Conservation (phyloP, 2,329 filamentous ascomycete genomes). For the Diaporthe sp. region DNA sequence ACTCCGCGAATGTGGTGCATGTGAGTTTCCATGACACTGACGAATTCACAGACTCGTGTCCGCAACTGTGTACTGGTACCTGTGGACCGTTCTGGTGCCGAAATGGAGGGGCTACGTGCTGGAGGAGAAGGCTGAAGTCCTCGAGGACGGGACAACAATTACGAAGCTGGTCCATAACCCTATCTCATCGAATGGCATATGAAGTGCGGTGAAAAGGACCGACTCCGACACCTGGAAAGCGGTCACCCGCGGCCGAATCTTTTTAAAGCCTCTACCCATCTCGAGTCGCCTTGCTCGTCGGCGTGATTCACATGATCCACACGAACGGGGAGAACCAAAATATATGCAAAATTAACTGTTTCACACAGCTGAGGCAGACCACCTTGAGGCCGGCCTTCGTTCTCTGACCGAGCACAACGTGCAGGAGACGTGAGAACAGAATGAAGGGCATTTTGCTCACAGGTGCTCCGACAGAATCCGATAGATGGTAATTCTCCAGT, state of each 20-base stretch:
- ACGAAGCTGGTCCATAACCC: neutral
- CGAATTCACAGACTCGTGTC: neutral
- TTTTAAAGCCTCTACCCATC: neutral
- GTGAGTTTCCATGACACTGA: neutral
- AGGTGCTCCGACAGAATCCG: neutral
- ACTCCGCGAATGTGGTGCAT: neutral
- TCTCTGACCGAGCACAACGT: neutral
- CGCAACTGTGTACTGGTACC: neutral
- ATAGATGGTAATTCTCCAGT: neutral
- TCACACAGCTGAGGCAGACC: neutral
- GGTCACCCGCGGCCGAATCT: neutral
- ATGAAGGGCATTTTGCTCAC: neutral
- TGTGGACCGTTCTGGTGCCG: neutral
- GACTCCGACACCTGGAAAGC: too few species aligned
- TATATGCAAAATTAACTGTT: neutral
- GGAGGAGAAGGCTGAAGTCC: neutral
- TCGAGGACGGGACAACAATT: constrained; percentile 5
- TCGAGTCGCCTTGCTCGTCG: neutral
- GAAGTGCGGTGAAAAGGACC: neutral
- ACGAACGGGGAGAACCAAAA: too few species aligned
- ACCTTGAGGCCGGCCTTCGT: neutral
- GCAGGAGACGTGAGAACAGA: neutral
- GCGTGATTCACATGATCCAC: neutral
- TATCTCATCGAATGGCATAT: neutral
- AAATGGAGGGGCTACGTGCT: constrained; percentile 7